phyloP scores from a whole-genome alignment of 768 basidiomycete genomes.

The Coprinellus aureogranulatus region DNA sequence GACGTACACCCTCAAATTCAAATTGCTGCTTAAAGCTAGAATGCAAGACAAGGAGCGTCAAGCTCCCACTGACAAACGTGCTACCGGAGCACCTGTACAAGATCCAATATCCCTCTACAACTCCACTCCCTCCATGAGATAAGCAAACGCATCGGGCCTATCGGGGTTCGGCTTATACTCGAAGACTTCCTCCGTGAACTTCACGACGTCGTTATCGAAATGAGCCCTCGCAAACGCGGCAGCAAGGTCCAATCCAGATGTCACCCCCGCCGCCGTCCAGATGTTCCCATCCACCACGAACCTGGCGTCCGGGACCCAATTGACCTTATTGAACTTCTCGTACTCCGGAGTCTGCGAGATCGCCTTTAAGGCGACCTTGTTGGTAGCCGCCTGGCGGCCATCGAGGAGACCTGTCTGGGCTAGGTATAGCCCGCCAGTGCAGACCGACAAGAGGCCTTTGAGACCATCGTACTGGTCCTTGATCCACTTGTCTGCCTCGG shows the following conservation, averaged over 20 bases:
- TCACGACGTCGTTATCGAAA: constrained; percentile 21
- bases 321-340: constrained; percentile 19
- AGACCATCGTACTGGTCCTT: constrained; percentile 14
- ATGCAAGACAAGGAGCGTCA: too few species aligned
- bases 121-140: constrained; percentile 23
- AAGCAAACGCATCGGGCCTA: constrained; percentile 24
- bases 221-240: constrained; percentile 24
- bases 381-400: constrained; percentile 21
- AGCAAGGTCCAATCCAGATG: constrained; percentile 25
- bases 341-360: constrained; percentile 10
- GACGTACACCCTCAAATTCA: too few species aligned
- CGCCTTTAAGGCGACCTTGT: constrained; percentile 16
- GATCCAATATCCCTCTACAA: too few species aligned
- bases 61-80: too few species aligned
- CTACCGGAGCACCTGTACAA: too few species aligned
- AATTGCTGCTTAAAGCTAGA: too few species aligned
- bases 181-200: constrained; percentile 15
- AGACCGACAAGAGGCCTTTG: constrained; percentile 20
- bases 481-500: constrained; percentile 16
- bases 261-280: constrained; percentile 26
- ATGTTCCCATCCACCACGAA: constrained; percentile 28
- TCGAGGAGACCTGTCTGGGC: constrained; percentile 23
- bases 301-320: constrained; percentile 26
- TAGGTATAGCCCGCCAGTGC: constrained; percentile 21
- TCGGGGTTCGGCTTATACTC: constrained; percentile 26